Evolutionary conservation across 257 asterid genomes (phyloP), one percentile per base, ranked within the genome.

Genomic region (Datura wrightii): DNA sequence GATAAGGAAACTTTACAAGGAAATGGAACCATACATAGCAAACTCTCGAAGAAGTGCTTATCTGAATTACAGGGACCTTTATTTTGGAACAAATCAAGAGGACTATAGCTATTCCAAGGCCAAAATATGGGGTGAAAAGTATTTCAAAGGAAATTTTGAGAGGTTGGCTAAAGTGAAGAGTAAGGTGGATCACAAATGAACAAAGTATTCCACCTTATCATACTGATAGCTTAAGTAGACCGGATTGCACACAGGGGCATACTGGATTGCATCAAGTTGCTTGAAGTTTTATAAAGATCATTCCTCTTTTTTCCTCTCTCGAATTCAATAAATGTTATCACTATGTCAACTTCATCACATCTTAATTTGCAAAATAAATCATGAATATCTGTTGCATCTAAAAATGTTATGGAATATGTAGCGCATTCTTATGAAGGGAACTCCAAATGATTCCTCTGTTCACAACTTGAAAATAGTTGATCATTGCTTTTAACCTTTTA

Each of bases 1-100:
- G 44, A 34, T 65, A 8, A 34, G 72, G 72, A 65, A 65, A 0
- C n/a, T 65, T 1, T 65, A 65, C 46, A 34, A 34, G 46, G 3
- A 34, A 65, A 65, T 65, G 72, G 72, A 65, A 46, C 72, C 46
- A 65, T 65, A 65, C 13, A n/a, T 65, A 5, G 46, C 72, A 34
- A 34, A 34, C 0, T 13, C 46, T 13, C 46, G 19, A 65, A 65
- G 72, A 65, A 65, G 5, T 34, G 72, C 46, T 65, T 65, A 65
- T 2, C n/a, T 65, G 10, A 65, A 65, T 34, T 65, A 34, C n/a
- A 65, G 72, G 19, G n/a, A 65, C n/a, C 44, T 65, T 36, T n/a
- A 13, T 65, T 13, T 65, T 11, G 72, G 72, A 65, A 65, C 46
- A 11, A 34, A 11, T 36, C 19, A 65, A 13, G n/a, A 65, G 16